Percentiles rank a stretch among this genome's conserved stretches.
Evolutionary conservation across 1,284 basidiomycete genomes (phyloP).

Genomic region (Wallemia hederae): DNA sequence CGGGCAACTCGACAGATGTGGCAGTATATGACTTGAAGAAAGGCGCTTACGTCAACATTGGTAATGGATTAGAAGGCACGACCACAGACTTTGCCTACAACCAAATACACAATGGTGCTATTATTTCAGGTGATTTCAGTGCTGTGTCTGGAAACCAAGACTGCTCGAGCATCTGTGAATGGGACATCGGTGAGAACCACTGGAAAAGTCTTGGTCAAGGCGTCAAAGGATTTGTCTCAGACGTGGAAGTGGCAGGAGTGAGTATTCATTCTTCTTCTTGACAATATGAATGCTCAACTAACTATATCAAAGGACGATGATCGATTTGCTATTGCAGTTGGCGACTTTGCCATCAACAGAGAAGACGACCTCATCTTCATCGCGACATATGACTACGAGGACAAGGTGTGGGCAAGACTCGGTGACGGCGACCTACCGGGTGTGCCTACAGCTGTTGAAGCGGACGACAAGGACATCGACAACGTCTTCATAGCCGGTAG

Average conservation of each 20-base stretch:
- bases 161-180: constrained; percentile 53
- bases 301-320: not conserved
- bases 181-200: constrained; percentile 33
- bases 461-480: constrained; percentile 47
- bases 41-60: constrained; percentile 31
- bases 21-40: constrained; percentile 41
- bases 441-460: constrained; percentile 59
- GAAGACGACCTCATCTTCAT: constrained; percentile 33
- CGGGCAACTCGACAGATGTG: constrained; percentile 29
- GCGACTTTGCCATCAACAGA: constrained; percentile 33
- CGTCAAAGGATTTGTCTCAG: constrained; percentile 47
- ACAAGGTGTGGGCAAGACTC: constrained; percentile 41
- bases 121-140: constrained; percentile 4
- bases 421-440: constrained; percentile 42
- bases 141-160: constrained; percentile 26
- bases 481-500: constrained; percentile 75
- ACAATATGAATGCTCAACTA: constrained; percentile 1
- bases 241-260: constrained; percentile 52
- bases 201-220: constrained; percentile 62
- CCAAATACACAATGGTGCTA: not conserved
- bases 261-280: constrained; percentile 13
- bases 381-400: constrained; percentile 35
- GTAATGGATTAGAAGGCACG: constrained; percentile 5
- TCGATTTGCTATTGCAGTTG: constrained; percentile 18
- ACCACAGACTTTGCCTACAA: not conserved